Evolutionary conservation across 2,329 filamentous ascomycete genomes (phyloP).

Genomic region (Chrysoporthe cubensis): DNA sequence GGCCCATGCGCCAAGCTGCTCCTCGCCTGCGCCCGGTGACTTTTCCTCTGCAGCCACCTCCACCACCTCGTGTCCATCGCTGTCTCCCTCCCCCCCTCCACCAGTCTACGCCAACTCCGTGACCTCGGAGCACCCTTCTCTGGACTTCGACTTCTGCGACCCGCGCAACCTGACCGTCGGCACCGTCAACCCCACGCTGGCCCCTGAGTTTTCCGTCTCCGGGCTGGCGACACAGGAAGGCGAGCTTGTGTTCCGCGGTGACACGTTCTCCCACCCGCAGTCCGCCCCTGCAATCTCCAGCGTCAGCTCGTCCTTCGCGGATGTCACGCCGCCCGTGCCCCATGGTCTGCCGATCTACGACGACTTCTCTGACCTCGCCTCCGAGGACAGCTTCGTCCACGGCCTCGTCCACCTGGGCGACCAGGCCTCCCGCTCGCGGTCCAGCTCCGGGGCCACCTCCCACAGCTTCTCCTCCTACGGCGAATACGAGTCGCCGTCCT

Average conservation of each 20-base stretch:
- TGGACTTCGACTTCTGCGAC: constrained; percentile 85
- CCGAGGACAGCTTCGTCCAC: constrained; percentile 83
- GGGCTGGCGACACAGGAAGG: constrained; percentile 66
- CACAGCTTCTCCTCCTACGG: constrained; percentile 59
- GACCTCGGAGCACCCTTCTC: constrained; percentile 56
- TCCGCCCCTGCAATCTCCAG: constrained; percentile 39
- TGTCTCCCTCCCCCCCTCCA: constrained; percentile 85
- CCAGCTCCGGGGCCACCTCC: constrained; percentile 68
- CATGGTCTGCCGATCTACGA: constrained; percentile 76
- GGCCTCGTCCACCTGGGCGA: constrained; percentile 70
- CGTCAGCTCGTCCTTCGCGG: constrained; percentile 44
- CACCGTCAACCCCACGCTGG: constrained; percentile 53
- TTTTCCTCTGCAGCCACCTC: constrained; percentile 44
- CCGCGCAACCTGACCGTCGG: constrained; percentile 79
- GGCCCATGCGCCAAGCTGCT: constrained; percentile 38
- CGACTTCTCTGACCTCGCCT: constrained; percentile 86
- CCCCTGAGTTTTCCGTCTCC: constrained; percentile 65
- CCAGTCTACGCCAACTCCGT: constrained; percentile 72
- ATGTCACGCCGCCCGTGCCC: constrained; percentile 54
- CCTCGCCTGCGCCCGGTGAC: constrained; percentile 23
- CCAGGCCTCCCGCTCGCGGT: constrained; percentile 69
- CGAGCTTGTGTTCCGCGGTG: constrained; percentile 48
- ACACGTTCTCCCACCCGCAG: constrained; percentile 55
- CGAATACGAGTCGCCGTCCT: constrained; percentile 55
- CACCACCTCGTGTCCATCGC: constrained; percentile 77